Conservation (phyloP, 495 filamentous ascomycete species). For the Viridothelium virens region DNA sequence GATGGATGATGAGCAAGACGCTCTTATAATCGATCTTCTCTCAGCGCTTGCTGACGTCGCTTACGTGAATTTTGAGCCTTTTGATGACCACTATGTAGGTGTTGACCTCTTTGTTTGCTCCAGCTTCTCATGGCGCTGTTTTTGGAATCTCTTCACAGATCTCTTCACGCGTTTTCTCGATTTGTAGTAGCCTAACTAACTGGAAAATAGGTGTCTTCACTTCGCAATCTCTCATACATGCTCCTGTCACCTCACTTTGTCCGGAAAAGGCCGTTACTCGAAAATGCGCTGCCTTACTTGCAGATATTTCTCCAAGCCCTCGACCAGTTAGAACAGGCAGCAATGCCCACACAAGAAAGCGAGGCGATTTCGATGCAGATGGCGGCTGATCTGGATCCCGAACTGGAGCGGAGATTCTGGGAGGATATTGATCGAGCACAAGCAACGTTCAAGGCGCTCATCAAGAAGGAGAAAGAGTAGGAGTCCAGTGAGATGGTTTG, state of each 20-base stretch:
- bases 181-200: neutral
- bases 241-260: neutral
- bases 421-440: neutral
- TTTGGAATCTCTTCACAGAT: neutral
- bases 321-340: neutral
- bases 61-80: conserved; percentile 75
- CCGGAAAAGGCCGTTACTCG: neutral
- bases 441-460: neutral
- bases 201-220: neutral
- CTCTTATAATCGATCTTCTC: conserved; percentile 67
- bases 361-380: neutral
- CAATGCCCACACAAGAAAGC: neutral
- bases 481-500: neutral
- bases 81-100: conserved; percentile 60
- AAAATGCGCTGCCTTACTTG: neutral
- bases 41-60: conserved; percentile 60
- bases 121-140: neutral
- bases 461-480: neutral
- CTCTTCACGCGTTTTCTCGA: neutral
- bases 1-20: conserved; percentile 62
- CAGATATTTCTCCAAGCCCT: neutral
- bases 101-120: neutral
- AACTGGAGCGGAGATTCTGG: neutral
- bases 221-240: conserved; percentile 9
- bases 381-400: neutral